These are phyloP conservation scores for Rhizophagus clarus DNA, from an alignment of 192 early-diverging fungal genomes.

Conservation along the genomic window DNA sequence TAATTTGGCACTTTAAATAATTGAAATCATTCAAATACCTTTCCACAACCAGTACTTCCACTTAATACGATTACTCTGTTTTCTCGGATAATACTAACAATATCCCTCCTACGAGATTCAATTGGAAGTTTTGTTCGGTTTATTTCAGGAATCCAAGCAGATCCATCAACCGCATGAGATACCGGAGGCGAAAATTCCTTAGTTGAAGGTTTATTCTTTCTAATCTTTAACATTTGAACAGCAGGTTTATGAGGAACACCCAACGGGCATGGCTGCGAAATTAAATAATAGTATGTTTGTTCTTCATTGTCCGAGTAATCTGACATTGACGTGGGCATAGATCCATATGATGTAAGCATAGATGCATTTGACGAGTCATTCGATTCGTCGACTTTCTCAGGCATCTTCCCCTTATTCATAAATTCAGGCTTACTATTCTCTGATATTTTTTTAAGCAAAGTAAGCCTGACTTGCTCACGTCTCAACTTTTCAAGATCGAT, in stretches of 20 bases:
- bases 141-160: constrained; percentile 20
- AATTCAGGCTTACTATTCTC: neutral
- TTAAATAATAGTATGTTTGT: neutral
- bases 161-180: constrained; percentile 11
- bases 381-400: neutral
- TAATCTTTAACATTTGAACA: neutral
- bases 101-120: constrained; percentile 25
- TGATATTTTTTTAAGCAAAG: neutral
- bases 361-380: neutral
- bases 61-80: constrained; percentile 34
- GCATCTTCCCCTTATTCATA: neutral
- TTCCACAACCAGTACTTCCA: constrained; percentile 39
- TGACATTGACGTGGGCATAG: neutral
- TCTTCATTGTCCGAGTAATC: neutral
- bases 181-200: neutral
- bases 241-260: neutral
- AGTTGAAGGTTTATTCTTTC: constrained; percentile 19
- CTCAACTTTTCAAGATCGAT: neutral
- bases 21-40: constrained; percentile 24
- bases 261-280: neutral
- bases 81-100: constrained; percentile 28
- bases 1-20: neutral
- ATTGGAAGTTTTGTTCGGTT: constrained; percentile 30
- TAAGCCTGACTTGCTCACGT: neutral
- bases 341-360: neutral